Percentiles rank a stretch among this genome's conserved stretches.
phyloP scores from a whole-genome alignment of 805 yeast species.

The Clavispora asparagi region DNA sequence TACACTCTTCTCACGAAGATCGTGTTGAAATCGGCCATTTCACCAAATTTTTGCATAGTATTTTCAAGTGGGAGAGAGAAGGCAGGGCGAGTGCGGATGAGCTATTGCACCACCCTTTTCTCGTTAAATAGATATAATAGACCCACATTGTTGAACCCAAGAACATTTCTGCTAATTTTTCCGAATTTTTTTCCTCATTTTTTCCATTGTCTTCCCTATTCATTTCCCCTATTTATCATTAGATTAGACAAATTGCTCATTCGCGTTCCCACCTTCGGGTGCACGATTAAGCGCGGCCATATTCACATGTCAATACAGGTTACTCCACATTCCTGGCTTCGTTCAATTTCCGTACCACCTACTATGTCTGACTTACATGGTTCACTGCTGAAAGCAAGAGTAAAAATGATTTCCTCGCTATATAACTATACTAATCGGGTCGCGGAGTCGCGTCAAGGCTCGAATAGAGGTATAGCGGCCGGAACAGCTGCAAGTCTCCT shows the following conservation, averaged over 20 bases:
- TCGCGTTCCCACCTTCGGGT: too few species aligned
- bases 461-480: constrained; percentile 31
- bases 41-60: constrained; percentile 21
- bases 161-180: too few species aligned
- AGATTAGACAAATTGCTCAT: neutral
- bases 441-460: constrained; percentile 21
- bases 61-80: constrained; percentile 33
- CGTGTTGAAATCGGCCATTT: constrained; percentile 14
- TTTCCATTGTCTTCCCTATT: too few species aligned
- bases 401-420: constrained; percentile 11
- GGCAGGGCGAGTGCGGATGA: constrained; percentile 9
- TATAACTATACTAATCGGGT: constrained; percentile 22
- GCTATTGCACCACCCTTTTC: neutral
- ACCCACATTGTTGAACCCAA: neutral
- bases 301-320: neutral
- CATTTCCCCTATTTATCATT: neutral
- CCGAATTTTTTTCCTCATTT: too few species aligned
- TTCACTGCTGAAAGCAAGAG: neutral
- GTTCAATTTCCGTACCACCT: neutral
- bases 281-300: neutral
- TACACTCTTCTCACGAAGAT: constrained; percentile 11
- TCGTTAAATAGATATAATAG: neutral
- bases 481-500: constrained; percentile 33
- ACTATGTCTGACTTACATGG: neutral
- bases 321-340: neutral